phyloP scores from a whole-genome alignment of 2,329 filamentous ascomycete species.

The Truncatella angustata region DNA sequence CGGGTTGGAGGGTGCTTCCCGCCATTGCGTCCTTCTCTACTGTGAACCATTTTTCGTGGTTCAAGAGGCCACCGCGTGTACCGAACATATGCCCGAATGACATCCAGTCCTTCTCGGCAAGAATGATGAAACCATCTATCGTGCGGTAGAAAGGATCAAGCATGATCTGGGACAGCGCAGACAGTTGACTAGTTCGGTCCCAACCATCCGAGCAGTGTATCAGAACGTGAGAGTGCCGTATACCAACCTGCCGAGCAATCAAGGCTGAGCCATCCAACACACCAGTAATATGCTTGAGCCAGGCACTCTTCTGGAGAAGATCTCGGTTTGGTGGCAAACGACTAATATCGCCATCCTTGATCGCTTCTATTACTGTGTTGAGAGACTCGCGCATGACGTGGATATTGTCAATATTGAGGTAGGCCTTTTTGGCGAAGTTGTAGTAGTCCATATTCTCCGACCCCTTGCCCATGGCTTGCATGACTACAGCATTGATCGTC shows the following conservation, averaged over 20 bases:
- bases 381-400: slow-evolving; percentile 96
- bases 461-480: slow-evolving; percentile 88
- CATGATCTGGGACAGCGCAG: slow-evolving; percentile 87
- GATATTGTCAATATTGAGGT: slow-evolving; percentile 96
- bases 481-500: slow-evolving; percentile 89
- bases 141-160: slow-evolving; percentile 95
- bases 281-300: slow-evolving; percentile 84
- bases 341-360: slow-evolving; percentile 90
- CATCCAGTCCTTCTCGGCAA: slow-evolving; percentile 97
- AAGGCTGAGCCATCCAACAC: slow-evolving; percentile 81
- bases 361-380: slow-evolving; percentile 79
- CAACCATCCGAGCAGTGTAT: slow-evolving; percentile 99
- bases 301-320: slow-evolving; percentile 76
- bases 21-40: slow-evolving; percentile 78
- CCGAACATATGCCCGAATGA: slow-evolving; percentile 98
- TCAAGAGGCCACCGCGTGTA: slow-evolving; percentile 82
- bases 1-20: slow-evolving; percentile 60
- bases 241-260: slow-evolving; percentile 83
- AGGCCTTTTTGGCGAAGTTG: slow-evolving; percentile 85
- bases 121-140: slow-evolving; percentile 87
- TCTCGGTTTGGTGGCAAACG: slow-evolving; percentile 80
- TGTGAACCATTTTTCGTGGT: slow-evolving; percentile 91
- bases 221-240: slow-evolving; percentile 90
- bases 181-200: slow-evolving; percentile 95
- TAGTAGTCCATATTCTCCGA: slow-evolving; percentile 99